A percentile compares a stretch with the other conserved stretches of the same genome.
These are phyloP conservation scores for Diaporthe vaccinii DNA, from an alignment of 2,329 filamentous ascomycete species.

Conservation along the genomic window DNA sequence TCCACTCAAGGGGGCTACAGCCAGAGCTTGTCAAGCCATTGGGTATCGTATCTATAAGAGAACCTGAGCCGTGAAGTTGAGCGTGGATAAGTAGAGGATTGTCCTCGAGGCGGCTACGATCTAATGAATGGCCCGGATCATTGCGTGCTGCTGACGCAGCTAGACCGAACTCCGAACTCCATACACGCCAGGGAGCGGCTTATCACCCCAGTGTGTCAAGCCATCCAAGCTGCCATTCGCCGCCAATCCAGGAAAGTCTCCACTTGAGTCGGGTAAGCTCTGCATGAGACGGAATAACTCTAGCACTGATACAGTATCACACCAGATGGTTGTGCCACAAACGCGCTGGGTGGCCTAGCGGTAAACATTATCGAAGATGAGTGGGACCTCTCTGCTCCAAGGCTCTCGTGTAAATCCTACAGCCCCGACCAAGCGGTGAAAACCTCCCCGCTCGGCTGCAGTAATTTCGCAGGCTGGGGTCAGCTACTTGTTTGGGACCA, in stretches of 20 bases:
- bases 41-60: too few species aligned
- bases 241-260: not conserved
- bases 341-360: not conserved
- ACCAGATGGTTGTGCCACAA: not conserved
- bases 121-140: not conserved
- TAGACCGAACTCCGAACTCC: constrained; percentile 21
- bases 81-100: not conserved
- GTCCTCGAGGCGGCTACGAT: not conserved
- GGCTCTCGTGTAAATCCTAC: not conserved
- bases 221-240: not conserved
- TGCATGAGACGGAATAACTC: not conserved
- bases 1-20: not conserved
- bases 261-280: constrained; percentile 6
- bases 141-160: constrained; percentile 2
- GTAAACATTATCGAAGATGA: not conserved
- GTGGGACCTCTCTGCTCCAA: not conserved
- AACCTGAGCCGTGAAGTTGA: not conserved
- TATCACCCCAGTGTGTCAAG: not conserved
- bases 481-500: not conserved
- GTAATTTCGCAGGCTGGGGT: not conserved
- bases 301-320: not conserved
- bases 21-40: too few species aligned
- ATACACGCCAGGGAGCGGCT: not conserved
- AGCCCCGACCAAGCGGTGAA: not conserved
- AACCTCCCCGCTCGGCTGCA: not conserved